phyloP scores from a whole-genome alignment of 2,329 filamentous ascomycete genomes.

The Nothophoma quercina region DNA sequence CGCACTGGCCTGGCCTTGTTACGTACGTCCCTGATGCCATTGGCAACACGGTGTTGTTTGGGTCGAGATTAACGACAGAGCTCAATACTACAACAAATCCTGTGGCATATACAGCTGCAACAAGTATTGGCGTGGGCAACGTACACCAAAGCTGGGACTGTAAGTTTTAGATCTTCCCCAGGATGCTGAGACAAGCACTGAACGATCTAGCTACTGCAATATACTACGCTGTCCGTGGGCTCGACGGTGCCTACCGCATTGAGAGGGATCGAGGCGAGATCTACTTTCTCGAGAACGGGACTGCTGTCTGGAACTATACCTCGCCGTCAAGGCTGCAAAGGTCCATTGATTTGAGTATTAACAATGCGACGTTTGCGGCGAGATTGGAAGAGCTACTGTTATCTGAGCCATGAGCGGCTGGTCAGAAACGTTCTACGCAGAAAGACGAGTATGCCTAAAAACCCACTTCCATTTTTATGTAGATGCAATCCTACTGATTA shows the following conservation, averaged over 20 bases:
- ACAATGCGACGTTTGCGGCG: slow-evolving; percentile 1
- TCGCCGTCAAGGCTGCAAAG: not conserved
- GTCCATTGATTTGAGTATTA: not conserved
- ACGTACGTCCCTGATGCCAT: slow-evolving; percentile 4
- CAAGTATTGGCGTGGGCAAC: slow-evolving; percentile 5
- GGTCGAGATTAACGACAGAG: slow-evolving; percentile 4
- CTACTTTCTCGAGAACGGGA: slow-evolving; percentile 1
- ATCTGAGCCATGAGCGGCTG: not conserved
- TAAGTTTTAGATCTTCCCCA: not conserved
- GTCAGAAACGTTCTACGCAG: no score
- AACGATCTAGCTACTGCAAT: slow-evolving; percentile 1
- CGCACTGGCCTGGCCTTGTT: slow-evolving; percentile 4
- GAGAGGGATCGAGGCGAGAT: slow-evolving; percentile 1
- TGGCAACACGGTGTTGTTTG: not conserved
- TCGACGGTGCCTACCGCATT: not conserved
- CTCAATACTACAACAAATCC: not conserved
- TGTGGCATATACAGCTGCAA: slow-evolving; percentile 3
- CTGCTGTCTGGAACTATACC: not conserved
- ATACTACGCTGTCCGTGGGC: slow-evolving; percentile 6
- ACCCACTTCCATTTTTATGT: no score
- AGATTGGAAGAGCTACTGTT: not conserved
- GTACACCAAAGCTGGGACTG: slow-evolving; percentile 9
- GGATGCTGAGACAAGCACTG: not conserved
- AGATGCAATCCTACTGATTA: no score
- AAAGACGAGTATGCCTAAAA: no score